Conservation (phyloP, 805 yeast genomes). For the Kregervanrija pseudodelftensis region DNA sequence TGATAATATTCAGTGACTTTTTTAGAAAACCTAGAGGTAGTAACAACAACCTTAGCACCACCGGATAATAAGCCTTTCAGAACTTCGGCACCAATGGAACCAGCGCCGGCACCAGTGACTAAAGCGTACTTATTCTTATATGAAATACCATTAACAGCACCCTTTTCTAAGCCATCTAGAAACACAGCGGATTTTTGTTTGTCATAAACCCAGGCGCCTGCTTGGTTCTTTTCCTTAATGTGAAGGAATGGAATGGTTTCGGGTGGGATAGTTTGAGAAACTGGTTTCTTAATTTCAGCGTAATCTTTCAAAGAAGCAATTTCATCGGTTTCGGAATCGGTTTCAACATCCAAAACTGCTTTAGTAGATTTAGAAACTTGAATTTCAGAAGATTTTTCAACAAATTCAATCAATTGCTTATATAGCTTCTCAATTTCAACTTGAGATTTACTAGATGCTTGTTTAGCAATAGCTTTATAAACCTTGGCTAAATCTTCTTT, state of each 20-base stretch:
- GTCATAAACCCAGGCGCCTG: conserved; percentile 82
- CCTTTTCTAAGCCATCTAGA: conserved; percentile 86
- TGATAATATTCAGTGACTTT: conserved; percentile 94
- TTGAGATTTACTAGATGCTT: conserved; percentile 62
- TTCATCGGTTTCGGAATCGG: conserved; percentile 58
- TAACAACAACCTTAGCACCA: conserved; percentile 95
- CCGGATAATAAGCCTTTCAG: conserved; percentile 92
- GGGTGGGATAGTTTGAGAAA: conserved; percentile 63
- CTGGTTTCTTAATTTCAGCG: conserved; percentile 64
- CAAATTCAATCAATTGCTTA: conserved; percentile 61
- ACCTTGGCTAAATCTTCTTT: conserved; percentile 80
- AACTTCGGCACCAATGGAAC: conserved; percentile 97
- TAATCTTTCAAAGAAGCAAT: conserved; percentile 77
- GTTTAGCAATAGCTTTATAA: conserved; percentile 74
- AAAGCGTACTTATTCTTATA: conserved; percentile 84
- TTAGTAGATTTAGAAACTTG: conserved; percentile 59
- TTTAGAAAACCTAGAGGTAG: conserved; percentile 93
- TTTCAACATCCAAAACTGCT: conserved; percentile 35
- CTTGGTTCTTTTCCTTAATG: conserved; percentile 66
- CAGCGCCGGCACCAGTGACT: conserved; percentile 98
- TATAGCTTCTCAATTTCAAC: conserved; percentile 66
- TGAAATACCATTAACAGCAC: conserved; percentile 90
- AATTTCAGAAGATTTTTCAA: conserved; percentile 63
- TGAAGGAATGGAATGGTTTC: conserved; percentile 94
- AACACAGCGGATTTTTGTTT: conserved; percentile 66